These are phyloP conservation scores for Fragilaria crotonensis DNA, from an alignment of 108 stramenopile species.

Conservation along the genomic window DNA sequence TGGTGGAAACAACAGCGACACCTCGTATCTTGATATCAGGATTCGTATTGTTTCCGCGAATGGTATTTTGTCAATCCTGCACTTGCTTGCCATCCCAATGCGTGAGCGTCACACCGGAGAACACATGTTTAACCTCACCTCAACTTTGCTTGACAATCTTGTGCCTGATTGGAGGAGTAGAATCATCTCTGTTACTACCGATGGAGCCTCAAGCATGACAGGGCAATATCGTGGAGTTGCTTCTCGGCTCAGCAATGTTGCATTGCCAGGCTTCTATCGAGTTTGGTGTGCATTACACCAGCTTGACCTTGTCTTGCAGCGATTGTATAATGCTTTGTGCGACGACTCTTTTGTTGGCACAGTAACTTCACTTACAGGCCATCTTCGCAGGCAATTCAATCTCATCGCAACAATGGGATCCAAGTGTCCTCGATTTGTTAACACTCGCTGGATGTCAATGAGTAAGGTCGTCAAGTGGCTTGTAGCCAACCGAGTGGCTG, in stretches of 20 bases:
- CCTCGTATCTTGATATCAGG: neutral
- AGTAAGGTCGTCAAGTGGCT: neutral
- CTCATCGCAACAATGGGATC: neutral
- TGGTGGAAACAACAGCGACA: neutral
- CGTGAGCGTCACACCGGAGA: neutral
- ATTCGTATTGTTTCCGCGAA: neutral
- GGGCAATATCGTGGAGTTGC: neutral
- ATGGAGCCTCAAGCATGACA: conserved; percentile 4
- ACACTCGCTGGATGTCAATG: neutral
- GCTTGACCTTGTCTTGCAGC: neutral
- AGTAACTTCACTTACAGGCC: neutral
- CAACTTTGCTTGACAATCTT: neutral
- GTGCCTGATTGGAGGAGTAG: neutral
- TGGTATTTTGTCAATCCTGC: neutral
- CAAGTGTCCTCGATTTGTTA: neutral
- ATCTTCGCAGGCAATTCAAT: neutral
- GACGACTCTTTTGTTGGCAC: neutral
- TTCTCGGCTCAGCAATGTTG: neutral
- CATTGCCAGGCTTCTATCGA: neutral
- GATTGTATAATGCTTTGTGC: neutral
- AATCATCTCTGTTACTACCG: conserved; percentile 1
- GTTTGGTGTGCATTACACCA: conserved; percentile 7
- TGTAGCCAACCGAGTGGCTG: no score
- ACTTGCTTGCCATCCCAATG: neutral
- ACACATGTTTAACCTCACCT: neutral